These are phyloP conservation scores for Drosera spatulata DNA, from an alignment of 179 eudicot species.

Conservation along the genomic window DNA sequence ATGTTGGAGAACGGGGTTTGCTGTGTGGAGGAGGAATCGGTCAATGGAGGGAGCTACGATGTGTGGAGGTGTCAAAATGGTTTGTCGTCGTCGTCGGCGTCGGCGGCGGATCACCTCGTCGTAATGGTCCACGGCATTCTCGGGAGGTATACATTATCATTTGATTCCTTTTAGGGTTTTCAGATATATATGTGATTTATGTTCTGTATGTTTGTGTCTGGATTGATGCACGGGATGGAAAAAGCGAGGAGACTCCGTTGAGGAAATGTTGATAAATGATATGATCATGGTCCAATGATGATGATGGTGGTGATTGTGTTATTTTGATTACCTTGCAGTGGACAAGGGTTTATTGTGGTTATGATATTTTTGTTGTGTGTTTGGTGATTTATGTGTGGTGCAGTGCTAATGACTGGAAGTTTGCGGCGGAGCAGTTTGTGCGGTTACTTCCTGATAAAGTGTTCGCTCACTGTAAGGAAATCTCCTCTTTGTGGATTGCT, in stretches of 20 bases:
- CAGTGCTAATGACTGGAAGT: conserved; percentile 92
- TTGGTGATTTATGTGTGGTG: conserved; percentile 9
- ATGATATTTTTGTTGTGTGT: neutral
- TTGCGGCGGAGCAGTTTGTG: conserved; percentile 85
- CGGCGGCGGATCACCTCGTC: conserved; percentile 82
- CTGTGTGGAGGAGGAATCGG: conserved; percentile 33
- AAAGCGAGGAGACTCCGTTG: too few relatives aligned
- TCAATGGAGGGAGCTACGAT: conserved; percentile 48
- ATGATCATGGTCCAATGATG: too few relatives aligned
- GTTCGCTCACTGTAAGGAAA: conserved; percentile 83
- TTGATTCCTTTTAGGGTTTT: neutral
- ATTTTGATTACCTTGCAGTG: neutral
- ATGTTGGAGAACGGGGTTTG: conserved; percentile 34
- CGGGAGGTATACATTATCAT: conserved; percentile 46
- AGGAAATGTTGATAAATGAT: too few relatives aligned
- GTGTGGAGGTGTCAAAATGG: conserved; percentile 48
- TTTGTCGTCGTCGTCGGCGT: conserved; percentile 8
- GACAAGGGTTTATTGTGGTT: neutral
- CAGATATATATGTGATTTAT: neutral
- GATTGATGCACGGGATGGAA: neutral
- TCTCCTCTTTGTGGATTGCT: neutral
- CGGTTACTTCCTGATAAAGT: conserved; percentile 75
- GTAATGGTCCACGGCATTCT: conserved; percentile 95
- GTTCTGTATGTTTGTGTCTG: neutral
- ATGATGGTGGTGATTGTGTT: neutral